These are phyloP conservation scores for Aeminium ludgeri DNA, from an alignment of 495 filamentous ascomycete species.

Conservation along the genomic window DNA sequence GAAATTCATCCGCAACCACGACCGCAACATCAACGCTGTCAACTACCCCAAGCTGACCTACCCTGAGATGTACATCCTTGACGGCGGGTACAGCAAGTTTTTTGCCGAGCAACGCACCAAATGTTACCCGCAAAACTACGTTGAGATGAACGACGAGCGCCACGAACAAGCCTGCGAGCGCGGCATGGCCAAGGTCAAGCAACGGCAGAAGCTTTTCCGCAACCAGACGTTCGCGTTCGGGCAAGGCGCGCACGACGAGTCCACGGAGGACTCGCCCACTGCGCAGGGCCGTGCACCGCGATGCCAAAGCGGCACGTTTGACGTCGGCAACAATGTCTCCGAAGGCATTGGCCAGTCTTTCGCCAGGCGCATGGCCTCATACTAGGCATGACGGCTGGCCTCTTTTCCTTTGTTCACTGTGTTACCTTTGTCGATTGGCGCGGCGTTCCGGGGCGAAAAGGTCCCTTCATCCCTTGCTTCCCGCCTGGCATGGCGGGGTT, in stretches of 20 bases:
- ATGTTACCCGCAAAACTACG: constrained; percentile 87
- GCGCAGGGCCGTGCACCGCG: background rate
- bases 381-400: constrained; percentile 2
- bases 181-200: constrained; percentile 67
- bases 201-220: constrained; percentile 62
- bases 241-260: constrained; percentile 37
- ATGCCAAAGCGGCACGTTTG: constrained; percentile 8
- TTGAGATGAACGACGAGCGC: constrained; percentile 82
- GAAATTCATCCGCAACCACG: constrained; percentile 67
- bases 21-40: constrained; percentile 66
- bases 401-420: background rate
- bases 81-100: constrained; percentile 91
- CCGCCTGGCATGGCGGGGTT: no score
- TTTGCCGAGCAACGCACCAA: constrained; percentile 57
- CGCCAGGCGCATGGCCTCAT: constrained; percentile 13
- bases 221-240: constrained; percentile 92
- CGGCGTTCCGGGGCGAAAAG: background rate
- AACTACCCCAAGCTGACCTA: constrained; percentile 77
- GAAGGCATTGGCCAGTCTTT: constrained; percentile 12
- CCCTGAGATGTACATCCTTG: constrained; percentile 90
- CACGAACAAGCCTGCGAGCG: constrained; percentile 84
- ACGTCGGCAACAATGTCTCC: constrained; percentile 3
- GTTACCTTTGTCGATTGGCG: constrained; percentile 1
- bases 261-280: constrained; percentile 42
- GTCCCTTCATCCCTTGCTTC: background rate